These are phyloP conservation scores for Candida caryicola DNA, from an alignment of 805 yeast species.

Conservation along the genomic window DNA sequence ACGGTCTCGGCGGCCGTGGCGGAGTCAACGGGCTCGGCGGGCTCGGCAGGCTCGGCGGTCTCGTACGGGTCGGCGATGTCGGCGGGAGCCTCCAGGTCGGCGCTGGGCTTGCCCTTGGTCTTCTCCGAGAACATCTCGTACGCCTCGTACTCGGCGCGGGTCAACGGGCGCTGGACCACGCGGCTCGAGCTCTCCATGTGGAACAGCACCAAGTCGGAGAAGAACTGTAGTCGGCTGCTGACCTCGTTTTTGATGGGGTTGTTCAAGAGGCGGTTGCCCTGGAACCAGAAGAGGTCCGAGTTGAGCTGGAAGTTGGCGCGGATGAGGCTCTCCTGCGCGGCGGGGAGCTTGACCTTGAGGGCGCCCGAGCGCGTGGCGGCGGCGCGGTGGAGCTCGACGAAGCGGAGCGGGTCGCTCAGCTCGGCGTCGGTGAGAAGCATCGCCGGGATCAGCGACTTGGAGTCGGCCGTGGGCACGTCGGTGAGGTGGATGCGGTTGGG, in stretches of 20 bases:
- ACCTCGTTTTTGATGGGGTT: conserved; percentile 44
- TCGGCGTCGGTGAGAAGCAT: conserved; percentile 54
- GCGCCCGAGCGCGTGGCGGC: conserved; percentile 68
- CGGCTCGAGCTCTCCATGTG: conserved; percentile 19
- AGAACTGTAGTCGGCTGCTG: conserved; percentile 45
- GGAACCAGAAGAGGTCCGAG: conserved; percentile 51
- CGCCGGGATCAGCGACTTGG: conserved; percentile 44
- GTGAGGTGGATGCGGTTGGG: conserved; percentile 22
- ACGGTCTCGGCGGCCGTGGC: neutral
- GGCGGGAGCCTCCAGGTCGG: too few species aligned
- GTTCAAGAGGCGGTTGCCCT: conserved; percentile 47
- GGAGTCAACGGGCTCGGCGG: neutral
- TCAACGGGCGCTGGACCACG: neutral
- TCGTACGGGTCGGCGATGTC: neutral
- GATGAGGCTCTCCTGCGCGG: conserved; percentile 15
- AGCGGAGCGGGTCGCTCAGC: conserved; percentile 57
- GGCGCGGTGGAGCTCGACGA: conserved; percentile 51
- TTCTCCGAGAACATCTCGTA: neutral
- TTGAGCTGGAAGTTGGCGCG: conserved; percentile 30
- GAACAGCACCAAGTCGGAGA: conserved; percentile 43
- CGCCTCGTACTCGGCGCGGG: neutral
- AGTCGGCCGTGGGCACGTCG: conserved; percentile 7
- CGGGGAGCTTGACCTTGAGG: conserved; percentile 68
- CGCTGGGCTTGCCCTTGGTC: neutral
- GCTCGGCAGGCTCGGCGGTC: neutral